Base-by-base conservation (phyloP, 2,329 filamentous ascomycete genomes). In the Aspergillus persii region DNA sequence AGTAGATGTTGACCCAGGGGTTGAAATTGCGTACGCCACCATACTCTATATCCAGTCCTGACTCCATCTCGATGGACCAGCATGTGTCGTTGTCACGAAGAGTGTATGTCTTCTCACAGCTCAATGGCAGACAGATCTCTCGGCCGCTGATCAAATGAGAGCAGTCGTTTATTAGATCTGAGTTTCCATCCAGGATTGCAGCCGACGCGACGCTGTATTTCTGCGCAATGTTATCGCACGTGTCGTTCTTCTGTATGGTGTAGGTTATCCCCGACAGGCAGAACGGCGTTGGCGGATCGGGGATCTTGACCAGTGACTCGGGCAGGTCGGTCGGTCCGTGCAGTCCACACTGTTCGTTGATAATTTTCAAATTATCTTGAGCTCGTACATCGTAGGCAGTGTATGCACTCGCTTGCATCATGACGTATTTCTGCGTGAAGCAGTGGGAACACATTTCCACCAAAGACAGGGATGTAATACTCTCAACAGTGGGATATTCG, bases 351-450 rank as follows among this genome's bases (percentile, higher is more conserved):
- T 41, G 11, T 12, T 0, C 11, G 12, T 41, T 8, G 4, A 41
- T 44, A 8, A 11, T 29, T 7, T 49, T 27, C 18, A 52, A 23
- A 8, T 56, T 50, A 6, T 51, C 36, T 15, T 46, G 15, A 48
- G 41, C 18, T 36, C 50, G 53, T 49, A 60, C 27, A 18, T 68
- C 55, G 49, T 71, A 69, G 18, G 11, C 50, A 61, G 65, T 64
- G 57, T 72, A 70, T 7, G 51, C 29, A 9, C 57, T 63, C 3
- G 58, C 56, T 50, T 72, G 67, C 68, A 70, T 71, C 57, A 71
- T 61, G 11, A 54, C 39, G 2, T 68, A 59, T n/a, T 56, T 60
- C 2, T 55, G 49, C 1, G 47, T 33, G 53, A 66, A 66, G 62
- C 69, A 71, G 33, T 54, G 41, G 8, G 53, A 61, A 53, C 69